phyloP scores from a whole-genome alignment of 176 grass and related monocot species.

The Oryza glaberrima region DNA sequence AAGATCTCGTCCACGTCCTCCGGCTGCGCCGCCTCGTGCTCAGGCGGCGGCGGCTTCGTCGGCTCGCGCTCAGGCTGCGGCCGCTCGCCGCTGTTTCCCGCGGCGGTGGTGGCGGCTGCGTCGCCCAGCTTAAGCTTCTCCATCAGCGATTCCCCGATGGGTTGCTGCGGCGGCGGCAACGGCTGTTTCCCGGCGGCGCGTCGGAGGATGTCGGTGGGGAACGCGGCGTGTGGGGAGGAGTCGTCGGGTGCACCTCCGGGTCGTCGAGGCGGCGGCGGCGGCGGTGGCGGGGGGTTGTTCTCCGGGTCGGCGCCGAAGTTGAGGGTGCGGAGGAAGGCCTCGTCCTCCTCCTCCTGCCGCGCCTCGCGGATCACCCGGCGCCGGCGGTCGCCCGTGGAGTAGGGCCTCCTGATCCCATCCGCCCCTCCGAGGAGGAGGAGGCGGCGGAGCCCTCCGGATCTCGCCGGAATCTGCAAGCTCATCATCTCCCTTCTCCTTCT shows the following conservation, averaged over 20 bases:
- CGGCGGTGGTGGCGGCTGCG: not conserved
- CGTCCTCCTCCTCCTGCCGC: slow-evolving; percentile 59
- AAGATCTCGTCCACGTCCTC: slow-evolving; percentile 80
- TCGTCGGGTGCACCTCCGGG: slow-evolving; percentile 22
- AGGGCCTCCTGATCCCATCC: not conserved
- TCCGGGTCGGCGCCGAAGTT: slow-evolving; percentile 57
- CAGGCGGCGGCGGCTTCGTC: not conserved
- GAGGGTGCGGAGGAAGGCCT: slow-evolving; percentile 65
- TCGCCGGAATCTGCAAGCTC: slow-evolving; percentile 51
- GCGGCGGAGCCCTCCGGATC: slow-evolving; percentile 26
- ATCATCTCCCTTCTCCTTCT: not conserved
- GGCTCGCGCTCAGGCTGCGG: not conserved
- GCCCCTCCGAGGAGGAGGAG: slow-evolving; percentile 19
- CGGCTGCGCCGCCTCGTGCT: slow-evolving; percentile 5
- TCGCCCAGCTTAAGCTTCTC: slow-evolving; percentile 70
- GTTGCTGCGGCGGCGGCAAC: not conserved
- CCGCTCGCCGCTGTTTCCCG: slow-evolving; percentile 7
- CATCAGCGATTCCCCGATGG: slow-evolving; percentile 59
- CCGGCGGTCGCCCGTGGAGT: slow-evolving; percentile 49
- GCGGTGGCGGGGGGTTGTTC: slow-evolving; percentile 41
- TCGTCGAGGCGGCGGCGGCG: not conserved
- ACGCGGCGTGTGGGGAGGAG: slow-evolving; percentile 9
- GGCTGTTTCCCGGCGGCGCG: slow-evolving; percentile 3
- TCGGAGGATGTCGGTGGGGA: slow-evolving; percentile 44
- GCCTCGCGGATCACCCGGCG: slow-evolving; percentile 51